These are phyloP conservation scores for Penicillium angulare DNA, from an alignment of 495 filamentous ascomycete species.

Conservation along the genomic window DNA sequence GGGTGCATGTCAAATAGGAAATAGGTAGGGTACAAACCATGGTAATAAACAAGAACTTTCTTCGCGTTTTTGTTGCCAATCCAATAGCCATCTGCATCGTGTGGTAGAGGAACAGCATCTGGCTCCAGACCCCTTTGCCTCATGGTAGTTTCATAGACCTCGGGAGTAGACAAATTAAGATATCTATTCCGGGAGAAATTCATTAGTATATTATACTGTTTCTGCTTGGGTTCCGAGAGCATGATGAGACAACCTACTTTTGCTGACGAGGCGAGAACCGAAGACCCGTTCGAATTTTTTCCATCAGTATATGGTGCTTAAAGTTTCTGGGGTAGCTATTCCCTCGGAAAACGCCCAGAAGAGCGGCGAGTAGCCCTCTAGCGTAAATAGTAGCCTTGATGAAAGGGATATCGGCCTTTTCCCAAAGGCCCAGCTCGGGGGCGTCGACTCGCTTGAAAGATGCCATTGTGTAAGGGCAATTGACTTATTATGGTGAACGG, in stretches of 20 bases:
- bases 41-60: slow-evolving; percentile 58
- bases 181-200: slow-evolving; percentile 19
- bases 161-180: slow-evolving; percentile 36
- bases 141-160: slow-evolving; percentile 44
- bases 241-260: slow-evolving; percentile 29
- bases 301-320: slow-evolving; percentile 30
- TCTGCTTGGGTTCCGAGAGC: not conserved
- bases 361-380: slow-evolving; percentile 22
- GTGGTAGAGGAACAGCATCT: slow-evolving; percentile 45
- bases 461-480: not conserved
- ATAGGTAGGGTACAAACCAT: slow-evolving; percentile 39
- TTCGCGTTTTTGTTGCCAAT: slow-evolving; percentile 55
- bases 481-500: not conserved
- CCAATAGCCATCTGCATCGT: slow-evolving; percentile 57
- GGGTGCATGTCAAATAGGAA: not conserved
- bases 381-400: slow-evolving; percentile 18
- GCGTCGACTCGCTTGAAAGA: slow-evolving; percentile 12
- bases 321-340: slow-evolving; percentile 31
- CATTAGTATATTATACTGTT: not conserved
- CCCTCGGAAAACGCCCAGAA: slow-evolving; percentile 41
- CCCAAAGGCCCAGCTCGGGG: slow-evolving; percentile 36
- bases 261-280: slow-evolving; percentile 28
- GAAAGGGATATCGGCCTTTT: slow-evolving; percentile 31
- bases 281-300: slow-evolving; percentile 24
- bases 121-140: slow-evolving; percentile 47